These are phyloP conservation scores for Rhytidiadelphus loreus DNA, from an alignment of 225 moss, liverwort and hornwort species.

Conservation along the genomic window DNA sequence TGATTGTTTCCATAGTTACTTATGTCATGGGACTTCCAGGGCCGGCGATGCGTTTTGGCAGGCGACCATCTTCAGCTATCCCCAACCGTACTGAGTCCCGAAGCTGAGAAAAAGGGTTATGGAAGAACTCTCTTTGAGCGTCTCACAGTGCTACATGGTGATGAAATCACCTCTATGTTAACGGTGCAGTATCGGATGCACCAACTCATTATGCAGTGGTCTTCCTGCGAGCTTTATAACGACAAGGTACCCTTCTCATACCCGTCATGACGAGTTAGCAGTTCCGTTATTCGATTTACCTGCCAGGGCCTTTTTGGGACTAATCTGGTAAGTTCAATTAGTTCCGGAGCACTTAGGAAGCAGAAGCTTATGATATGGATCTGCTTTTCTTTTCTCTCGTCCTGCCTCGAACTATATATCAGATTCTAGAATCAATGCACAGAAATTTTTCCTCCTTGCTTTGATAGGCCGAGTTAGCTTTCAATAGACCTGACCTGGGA, in stretches of 20 bases:
- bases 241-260: slow-evolving; percentile 45
- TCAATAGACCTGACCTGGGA: not conserved
- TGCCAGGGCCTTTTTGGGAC: not conserved
- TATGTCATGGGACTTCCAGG: slow-evolving; percentile 31
- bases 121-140: slow-evolving; percentile 94
- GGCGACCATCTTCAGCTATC: slow-evolving; percentile 97
- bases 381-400: not conserved
- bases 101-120: slow-evolving; percentile 83
- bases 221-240: slow-evolving; percentile 77
- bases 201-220: slow-evolving; percentile 88
- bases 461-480: not conserved
- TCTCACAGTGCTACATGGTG: slow-evolving; percentile 60
- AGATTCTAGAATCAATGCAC: not conserved
- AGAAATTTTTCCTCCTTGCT: not conserved
- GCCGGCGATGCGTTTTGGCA: slow-evolving; percentile 81
- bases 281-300: not conserved
- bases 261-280: not conserved
- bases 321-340: not conserved
- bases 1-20: not conserved
- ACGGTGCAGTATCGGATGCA: slow-evolving; percentile 97
- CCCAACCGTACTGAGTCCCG: slow-evolving; percentile 79
- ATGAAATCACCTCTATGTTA: slow-evolving; percentile 79
- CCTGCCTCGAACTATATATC: not conserved
- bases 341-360: not conserved
- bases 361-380: not conserved